These are phyloP conservation scores for Pseudogymnoascus sp. DNA, from an alignment of 2,329 filamentous ascomycete genomes.

Conservation along the genomic window DNA sequence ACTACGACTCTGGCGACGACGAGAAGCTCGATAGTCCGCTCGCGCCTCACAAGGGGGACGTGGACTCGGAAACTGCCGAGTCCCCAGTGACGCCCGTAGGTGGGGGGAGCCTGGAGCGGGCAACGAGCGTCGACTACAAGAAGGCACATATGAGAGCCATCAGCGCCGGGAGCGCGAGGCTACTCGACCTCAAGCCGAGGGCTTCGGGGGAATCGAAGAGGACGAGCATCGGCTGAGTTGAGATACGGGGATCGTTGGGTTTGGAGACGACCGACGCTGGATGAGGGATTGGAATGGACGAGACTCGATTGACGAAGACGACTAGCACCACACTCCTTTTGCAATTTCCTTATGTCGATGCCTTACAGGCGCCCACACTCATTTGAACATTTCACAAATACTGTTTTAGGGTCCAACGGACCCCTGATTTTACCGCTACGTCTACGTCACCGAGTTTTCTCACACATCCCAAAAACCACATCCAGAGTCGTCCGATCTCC, in stretches of 20 bases:
- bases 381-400: constrained; percentile 18
- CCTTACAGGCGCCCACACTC: constrained; percentile 22
- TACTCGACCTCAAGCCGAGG: constrained; percentile 58
- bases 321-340: constrained; percentile 27
- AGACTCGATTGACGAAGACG: constrained; percentile 16
- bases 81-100: background rate
- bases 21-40: constrained; percentile 26
- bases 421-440: constrained; percentile 1
- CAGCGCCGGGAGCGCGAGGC: constrained; percentile 68
- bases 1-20: constrained; percentile 18
- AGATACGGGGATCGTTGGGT: background rate
- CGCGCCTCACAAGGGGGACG: constrained; percentile 20
- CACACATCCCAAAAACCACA: background rate
- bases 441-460: background rate
- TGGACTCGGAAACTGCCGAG: constrained; percentile 15
- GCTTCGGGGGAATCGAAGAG: constrained; percentile 43
- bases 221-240: constrained; percentile 22
- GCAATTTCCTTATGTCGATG: constrained; percentile 20
- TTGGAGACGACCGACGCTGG: constrained; percentile 4
- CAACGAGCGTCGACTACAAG: constrained; percentile 58
- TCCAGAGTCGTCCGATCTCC: background rate
- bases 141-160: constrained; percentile 60
- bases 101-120: constrained; percentile 44
- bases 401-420: background rate
- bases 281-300: constrained; percentile 1